These are phyloP conservation scores for Pinus albicaulis DNA, from an alignment of 75 land plant species.

Conservation along the genomic window DNA sequence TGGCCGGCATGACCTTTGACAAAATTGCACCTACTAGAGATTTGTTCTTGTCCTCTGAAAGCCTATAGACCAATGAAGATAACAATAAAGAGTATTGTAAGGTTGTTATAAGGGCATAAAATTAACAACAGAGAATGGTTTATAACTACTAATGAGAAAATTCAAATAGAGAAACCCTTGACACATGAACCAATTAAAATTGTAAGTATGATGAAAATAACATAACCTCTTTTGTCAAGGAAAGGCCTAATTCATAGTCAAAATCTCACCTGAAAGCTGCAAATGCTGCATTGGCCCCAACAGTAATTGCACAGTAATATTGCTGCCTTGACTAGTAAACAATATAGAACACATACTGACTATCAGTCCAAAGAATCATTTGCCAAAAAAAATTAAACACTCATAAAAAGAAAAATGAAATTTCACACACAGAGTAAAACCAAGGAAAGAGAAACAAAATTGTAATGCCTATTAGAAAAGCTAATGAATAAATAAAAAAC, in stretches of 20 bases:
- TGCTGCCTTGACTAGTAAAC: conserved; percentile 84
- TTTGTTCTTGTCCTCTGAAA: conserved; percentile 81
- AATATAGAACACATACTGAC: conserved; percentile 38
- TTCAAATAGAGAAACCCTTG: not conserved
- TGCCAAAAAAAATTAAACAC: not conserved
- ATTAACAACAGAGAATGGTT: not conserved
- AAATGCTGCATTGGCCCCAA: conserved; percentile 87
- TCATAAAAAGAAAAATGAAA: not conserved
- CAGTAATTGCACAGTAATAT: conserved; percentile 84
- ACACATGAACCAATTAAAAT: not conserved
- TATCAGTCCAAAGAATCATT: not conserved
- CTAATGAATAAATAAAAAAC: not conserved
- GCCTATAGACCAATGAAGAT: conserved; percentile 29
- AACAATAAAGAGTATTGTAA: not conserved
- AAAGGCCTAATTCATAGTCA: not conserved
- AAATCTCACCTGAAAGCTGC: conserved; percentile 76
- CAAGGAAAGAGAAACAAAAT: not conserved
- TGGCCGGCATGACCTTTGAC: conserved; percentile 87
- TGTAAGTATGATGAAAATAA: not conserved
- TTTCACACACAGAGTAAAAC: conserved; percentile 4
- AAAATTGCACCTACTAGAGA: conserved; percentile 77
- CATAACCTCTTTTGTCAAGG: not conserved
- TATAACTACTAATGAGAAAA: not conserved
- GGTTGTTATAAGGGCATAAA: not conserved
- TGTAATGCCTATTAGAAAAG: not conserved